Base-by-base conservation (phyloP, 805 yeast genomes). In the Kazachstania bromeliacearum region DNA sequence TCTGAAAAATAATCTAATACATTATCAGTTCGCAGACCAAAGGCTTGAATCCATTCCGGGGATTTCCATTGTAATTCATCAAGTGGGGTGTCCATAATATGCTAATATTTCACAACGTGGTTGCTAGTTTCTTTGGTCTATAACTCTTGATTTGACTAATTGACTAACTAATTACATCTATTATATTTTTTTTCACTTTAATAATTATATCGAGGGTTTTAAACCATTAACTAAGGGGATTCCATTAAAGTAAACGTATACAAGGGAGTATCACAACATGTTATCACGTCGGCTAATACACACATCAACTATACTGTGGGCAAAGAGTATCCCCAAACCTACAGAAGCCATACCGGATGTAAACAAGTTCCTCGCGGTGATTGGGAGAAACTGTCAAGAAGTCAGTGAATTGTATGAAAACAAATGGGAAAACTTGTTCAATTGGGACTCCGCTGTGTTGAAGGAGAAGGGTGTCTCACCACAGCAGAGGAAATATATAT, bases 11-110 rank as follows among this genome's bases (percentile, higher is more conserved):
- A 92, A 41, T 92, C 97, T 15, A 92, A 69, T 1, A 92, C 96
- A 53, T 88, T 92, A 36, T 79, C 94, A 0, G 94, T 82, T 31
- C 87, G 70, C 17, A 92, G 71, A 0, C 95, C 96, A 55, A 77
- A 78, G 36, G 79, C 73, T 55, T 87, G 95, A 44, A 92, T 85
- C 94, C 96, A 92, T 59, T 92, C 98, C 1, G 98, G 97, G 3
- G 92, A 80, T 46, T 88, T 75, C 98, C 98, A 92, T 57, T 88
- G 97, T 28, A 92, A 70, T 51, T 89, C 96, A 53, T 88, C 96
- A 19, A 88, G 65, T 6, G 55, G 56, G 4, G 57, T 44, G 23
- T 46, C 45, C 53, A 49, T 50, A 20, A 4, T 34, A 4, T 3
- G 7, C n/a, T n/a, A n/a, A n/a, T n/a, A n/a, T n/a, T n/a, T n/a